phyloP scores from a whole-genome alignment of 768 basidiomycete species.

The Mycena sanguinolenta region DNA sequence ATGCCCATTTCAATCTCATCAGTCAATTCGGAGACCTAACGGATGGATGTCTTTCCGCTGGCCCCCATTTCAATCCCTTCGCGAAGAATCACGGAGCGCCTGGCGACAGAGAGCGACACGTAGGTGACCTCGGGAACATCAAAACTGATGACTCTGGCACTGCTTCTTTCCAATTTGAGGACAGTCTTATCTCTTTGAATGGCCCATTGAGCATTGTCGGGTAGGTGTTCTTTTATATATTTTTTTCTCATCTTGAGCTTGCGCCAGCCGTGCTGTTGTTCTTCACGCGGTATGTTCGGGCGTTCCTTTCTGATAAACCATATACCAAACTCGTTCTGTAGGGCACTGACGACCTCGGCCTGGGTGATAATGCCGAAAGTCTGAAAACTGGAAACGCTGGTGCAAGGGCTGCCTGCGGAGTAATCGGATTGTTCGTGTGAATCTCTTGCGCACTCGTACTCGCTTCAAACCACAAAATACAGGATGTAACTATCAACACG shows the following conservation, averaged over 20 bases:
- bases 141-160: constrained; percentile 68
- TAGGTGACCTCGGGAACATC: constrained; percentile 86
- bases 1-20: too few species aligned
- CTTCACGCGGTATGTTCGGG: constrained; percentile 70
- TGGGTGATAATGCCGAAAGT: constrained; percentile 75
- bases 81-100: constrained; percentile 76
- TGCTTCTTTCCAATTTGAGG: constrained; percentile 70
- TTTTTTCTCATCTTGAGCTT: constrained; percentile 14
- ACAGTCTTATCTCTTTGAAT: constrained; percentile 73
- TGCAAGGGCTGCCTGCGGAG: constrained; percentile 83
- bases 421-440: constrained; percentile 67
- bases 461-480: constrained; percentile 7
- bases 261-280: constrained; percentile 74
- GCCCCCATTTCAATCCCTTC: constrained; percentile 84
- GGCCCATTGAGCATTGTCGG: constrained; percentile 79
- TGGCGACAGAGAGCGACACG: constrained; percentile 63
- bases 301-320: constrained; percentile 21
- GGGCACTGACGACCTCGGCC: constrained; percentile 87
- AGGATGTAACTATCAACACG: constrained; percentile 17
- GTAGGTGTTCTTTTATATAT: constrained; percentile 51
- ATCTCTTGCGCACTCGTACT: not conserved
- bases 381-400: constrained; percentile 86
- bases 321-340: constrained; percentile 39
- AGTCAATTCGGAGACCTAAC: constrained; percentile 70
- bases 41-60: constrained; percentile 76